Conservation (phyloP, 1,284 basidiomycete genomes). For the Trichosporon faecale region DNA sequence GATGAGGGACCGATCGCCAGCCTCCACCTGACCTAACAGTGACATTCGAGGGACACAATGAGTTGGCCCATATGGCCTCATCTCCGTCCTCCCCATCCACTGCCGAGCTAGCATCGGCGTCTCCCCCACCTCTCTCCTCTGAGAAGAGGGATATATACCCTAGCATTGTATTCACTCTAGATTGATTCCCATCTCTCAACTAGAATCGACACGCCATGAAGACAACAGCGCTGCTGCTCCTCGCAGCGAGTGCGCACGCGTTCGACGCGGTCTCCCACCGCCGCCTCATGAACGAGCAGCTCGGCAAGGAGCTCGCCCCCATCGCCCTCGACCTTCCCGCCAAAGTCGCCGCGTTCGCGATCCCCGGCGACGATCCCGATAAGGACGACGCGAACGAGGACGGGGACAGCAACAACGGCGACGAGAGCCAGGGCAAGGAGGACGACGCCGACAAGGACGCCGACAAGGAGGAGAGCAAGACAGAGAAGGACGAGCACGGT, state of each 20-base stretch:
- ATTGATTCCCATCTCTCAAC: neutral
- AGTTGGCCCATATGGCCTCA: neutral
- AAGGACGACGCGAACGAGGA: neutral
- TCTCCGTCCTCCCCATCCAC: neutral
- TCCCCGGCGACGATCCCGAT: neutral
- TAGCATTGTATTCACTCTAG: neutral
- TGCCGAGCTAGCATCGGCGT: neutral
- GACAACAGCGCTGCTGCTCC: neutral
- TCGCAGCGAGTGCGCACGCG: neutral
- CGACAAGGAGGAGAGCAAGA: neutral
- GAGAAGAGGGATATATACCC: neutral
- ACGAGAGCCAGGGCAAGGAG: neutral
- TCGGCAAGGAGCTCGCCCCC: neutral
- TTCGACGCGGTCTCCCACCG: neutral
- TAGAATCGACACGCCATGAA: neutral
- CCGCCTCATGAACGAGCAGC: neutral
- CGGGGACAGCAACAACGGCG: neutral
- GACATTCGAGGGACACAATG: no score
- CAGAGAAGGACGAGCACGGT: neutral
- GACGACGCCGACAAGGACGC: no score
- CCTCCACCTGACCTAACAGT: neutral
- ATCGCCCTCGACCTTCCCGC: neutral
- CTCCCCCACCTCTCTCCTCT: neutral
- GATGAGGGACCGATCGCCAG: neutral
- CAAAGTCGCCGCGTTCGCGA: conserved; percentile 3